phyloP scores from a whole-genome alignment of 306 rosid species.

The Begonia peltatifolia region DNA sequence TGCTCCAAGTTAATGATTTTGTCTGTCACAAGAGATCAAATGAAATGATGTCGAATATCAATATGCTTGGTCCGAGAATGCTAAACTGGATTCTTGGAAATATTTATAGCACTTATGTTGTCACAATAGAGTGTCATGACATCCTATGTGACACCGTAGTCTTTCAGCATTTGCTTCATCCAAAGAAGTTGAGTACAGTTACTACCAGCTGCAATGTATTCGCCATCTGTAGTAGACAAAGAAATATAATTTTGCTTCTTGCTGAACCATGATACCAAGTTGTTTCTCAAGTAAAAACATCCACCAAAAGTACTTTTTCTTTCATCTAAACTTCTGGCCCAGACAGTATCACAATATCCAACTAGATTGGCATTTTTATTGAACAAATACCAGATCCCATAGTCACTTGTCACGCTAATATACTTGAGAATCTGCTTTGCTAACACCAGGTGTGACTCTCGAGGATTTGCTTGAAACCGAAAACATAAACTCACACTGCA shows the following conservation, averaged over 20 bases:
- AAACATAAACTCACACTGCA: no score
- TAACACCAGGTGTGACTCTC: not conserved
- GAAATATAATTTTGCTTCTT: conserved; percentile 2
- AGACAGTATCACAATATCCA: not conserved
- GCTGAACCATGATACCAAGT: not conserved
- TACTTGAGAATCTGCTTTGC: conserved; percentile 1
- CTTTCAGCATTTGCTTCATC: conserved; percentile 2
- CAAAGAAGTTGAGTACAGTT: not conserved
- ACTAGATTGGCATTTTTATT: not conserved
- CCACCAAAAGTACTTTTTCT: not conserved
- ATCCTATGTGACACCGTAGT: no score
- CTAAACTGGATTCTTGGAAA: conserved; percentile 4
- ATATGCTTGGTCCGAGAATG: conserved; percentile 5
- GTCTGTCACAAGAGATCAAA: not conserved
- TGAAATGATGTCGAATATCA: not conserved
- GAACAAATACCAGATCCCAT: not conserved
- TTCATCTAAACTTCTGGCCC: not conserved
- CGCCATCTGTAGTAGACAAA: not conserved
- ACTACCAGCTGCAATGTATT: not conserved
- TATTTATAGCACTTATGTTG: conserved; percentile 2
- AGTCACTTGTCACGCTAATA: not conserved
- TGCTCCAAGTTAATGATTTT: not conserved
- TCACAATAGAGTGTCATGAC: no score
- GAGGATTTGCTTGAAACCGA: no score
- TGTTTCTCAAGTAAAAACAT: not conserved